Evolutionary conservation across 352 stramenopile species (phyloP), one percentile per base, ranked within the genome.

Genomic region (Hyphochytrium catenoides): DNA sequence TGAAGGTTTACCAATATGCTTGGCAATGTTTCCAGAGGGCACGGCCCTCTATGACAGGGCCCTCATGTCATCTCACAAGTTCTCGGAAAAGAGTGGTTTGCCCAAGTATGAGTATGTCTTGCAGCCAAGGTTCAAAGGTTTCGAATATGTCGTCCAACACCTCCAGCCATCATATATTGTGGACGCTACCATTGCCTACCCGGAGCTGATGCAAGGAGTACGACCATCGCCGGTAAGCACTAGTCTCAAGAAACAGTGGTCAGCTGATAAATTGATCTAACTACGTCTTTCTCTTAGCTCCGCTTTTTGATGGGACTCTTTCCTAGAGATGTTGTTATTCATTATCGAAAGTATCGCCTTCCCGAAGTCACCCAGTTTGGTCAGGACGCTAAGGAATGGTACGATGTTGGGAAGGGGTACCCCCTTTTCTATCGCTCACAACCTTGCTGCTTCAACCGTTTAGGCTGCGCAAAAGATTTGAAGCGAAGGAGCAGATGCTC

Each of bases 11-110:
- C 57, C 57, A 16, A 57, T 52, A 14, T 76, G 62, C 62, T 44
- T 78, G 8, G 52, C 57, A 32, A 78, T 82, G 61, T 78, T 82
- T 33, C 67, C 64, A 0, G 67, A 82, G 44, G 64, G 64, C 28
- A 78, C 64, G 21, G 59, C 59, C 25, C 44, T 78, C 16, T 75
- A 70, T 45, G 51, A 64, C 36, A 64, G 58, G 46, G 70, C 67
- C 32, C 48, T 78, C 12, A 41, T 62, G 23, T 56, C 58, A 24
- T 69, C 54, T 26, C 62, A 77, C 25, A 54, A 56, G 6, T 75
- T 67, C 37, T 55, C 63, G 1, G 51, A 54, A 23, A 47, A 59
- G 19, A 49, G 55, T 1, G 56, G 50, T 14, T 41, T 65, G 28
- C 39, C 57, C 9, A 38, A 34, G 17, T 77, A 57, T 56, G 39